Evolutionary conservation across 1,284 basidiomycete genomes (phyloP).

Genomic region (Puccinia coronata): DNA sequence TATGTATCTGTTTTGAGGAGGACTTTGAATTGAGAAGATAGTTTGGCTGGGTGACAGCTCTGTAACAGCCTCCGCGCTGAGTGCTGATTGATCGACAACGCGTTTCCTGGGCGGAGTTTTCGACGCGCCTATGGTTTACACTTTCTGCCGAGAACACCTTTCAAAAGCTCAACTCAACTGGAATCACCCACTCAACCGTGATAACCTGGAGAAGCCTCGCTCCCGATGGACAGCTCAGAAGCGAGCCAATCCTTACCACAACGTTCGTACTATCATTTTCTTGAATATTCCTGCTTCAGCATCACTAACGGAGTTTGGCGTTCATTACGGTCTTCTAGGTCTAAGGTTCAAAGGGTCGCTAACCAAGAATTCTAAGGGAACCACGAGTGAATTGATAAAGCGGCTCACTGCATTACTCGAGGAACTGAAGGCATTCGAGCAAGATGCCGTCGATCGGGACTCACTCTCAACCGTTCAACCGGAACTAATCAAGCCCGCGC

Average conservation of each 20-base stretch:
- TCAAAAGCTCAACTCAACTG: background rate
- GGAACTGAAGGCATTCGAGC: slow-evolving; percentile 81
- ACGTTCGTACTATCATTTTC: slow-evolving; percentile 16
- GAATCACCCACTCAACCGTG: background rate
- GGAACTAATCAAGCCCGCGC: slow-evolving; percentile 75
- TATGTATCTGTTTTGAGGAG: too few relatives aligned
- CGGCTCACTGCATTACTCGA: slow-evolving; percentile 66
- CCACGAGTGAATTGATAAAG: slow-evolving; percentile 33
- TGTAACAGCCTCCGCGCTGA: background rate
- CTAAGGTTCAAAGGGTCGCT: slow-evolving; percentile 34
- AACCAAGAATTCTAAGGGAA: slow-evolving; percentile 27
- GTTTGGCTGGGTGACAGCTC: background rate
- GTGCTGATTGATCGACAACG: background rate
- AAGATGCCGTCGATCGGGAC: slow-evolving; percentile 75
- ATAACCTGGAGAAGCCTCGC: too few relatives aligned
- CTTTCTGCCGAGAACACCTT: background rate
- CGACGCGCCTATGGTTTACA: background rate
- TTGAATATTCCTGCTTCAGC: background rate
- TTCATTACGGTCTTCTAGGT: slow-evolving; percentile 9
- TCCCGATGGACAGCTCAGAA: slow-evolving; percentile 20
- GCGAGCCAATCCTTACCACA: slow-evolving; percentile 1
- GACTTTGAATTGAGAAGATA: too few relatives aligned
- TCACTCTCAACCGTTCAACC: slow-evolving; percentile 72
- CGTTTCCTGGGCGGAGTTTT: background rate
- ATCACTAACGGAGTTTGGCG: background rate